Conservation (phyloP, 306 rosid species). For the Glycine latifolia region DNA sequence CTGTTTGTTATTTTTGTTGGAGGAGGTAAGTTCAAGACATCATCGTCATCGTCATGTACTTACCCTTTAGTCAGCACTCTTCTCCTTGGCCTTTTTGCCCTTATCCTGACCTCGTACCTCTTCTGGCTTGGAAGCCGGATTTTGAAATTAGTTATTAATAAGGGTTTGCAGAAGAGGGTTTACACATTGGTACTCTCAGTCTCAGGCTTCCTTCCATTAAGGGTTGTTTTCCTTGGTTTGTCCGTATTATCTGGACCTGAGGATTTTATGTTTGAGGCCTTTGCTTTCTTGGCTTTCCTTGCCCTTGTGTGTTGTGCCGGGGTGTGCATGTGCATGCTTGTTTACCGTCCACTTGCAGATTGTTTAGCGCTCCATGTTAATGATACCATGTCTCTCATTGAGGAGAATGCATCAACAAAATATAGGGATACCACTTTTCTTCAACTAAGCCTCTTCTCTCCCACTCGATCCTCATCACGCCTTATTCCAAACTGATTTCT, state of each 20-base stretch:
- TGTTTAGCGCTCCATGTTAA: constrained; percentile 71
- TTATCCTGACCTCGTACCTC: constrained; percentile 78
- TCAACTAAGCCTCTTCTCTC: constrained; percentile 90
- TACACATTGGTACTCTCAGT: constrained; percentile 85
- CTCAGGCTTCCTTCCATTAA: constrained; percentile 84
- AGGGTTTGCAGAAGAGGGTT: constrained; percentile 95
- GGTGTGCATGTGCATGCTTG: constrained; percentile 93
- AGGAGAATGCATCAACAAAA: constrained; percentile 13
- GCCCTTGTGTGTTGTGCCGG: constrained; percentile 83
- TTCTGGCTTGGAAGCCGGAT: constrained; percentile 96
- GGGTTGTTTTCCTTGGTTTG: constrained; percentile 94
- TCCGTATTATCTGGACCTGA: constrained; percentile 80
- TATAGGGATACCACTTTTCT: constrained; percentile 70
- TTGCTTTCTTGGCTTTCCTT: constrained; percentile 90
- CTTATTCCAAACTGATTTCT: constrained; percentile 41
- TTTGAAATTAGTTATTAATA: constrained; percentile 91
- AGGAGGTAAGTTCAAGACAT: constrained; percentile 58
- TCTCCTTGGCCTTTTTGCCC: constrained; percentile 83
- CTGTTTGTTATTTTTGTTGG: constrained; percentile 73
- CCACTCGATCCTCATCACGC: constrained; percentile 60
- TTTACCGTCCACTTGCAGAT: constrained; percentile 92
- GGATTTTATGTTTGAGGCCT: constrained; percentile 75
- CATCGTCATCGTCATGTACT: constrained; percentile 65
- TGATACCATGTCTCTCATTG: constrained; percentile 75
- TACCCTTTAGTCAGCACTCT: constrained; percentile 88